These are phyloP conservation scores for Acrocalymma vagum DNA, from an alignment of 2,329 filamentous ascomycete species.

Conservation along the genomic window DNA sequence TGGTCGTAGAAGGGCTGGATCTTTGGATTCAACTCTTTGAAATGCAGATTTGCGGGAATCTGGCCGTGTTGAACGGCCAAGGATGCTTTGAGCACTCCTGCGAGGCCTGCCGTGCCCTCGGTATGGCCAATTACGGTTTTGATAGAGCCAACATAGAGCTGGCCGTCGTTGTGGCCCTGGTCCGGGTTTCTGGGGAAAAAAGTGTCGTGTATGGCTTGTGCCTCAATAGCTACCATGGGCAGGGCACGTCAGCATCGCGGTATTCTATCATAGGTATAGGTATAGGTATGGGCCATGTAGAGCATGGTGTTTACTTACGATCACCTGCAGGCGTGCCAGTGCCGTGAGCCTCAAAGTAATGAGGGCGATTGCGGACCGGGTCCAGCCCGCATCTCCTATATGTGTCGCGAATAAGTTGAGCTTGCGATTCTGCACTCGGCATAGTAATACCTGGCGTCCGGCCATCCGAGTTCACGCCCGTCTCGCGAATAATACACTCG, in stretches of 20 bases:
- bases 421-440: slow-evolving; percentile 47
- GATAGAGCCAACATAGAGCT: slow-evolving; percentile 28
- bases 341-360: slow-evolving; percentile 37
- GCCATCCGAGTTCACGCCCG: slow-evolving; percentile 58
- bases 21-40: slow-evolving; percentile 41
- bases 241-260: background rate
- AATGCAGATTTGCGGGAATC: slow-evolving; percentile 46
- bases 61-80: slow-evolving; percentile 33
- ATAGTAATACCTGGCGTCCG: slow-evolving; percentile 53
- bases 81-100: slow-evolving; percentile 47
- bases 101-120: slow-evolving; percentile 50
- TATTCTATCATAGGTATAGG: background rate
- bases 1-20: slow-evolving; percentile 26
- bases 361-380: background rate
- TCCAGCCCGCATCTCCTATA: slow-evolving; percentile 48
- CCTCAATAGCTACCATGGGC: too few relatives aligned
- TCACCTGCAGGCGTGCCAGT: slow-evolving; percentile 35
- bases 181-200: slow-evolving; percentile 15
- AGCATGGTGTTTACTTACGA: too few relatives aligned
- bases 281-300: too few relatives aligned
- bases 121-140: slow-evolving; percentile 54
- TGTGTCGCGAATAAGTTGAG: slow-evolving; percentile 42
- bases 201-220: slow-evolving; percentile 19
- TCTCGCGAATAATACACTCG: slow-evolving; percentile 50
- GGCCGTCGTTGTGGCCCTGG: background rate